Evolutionary conservation across 192 early-diverging fungal species (phyloP).

Genomic region (Coemansia sp.): DNA sequence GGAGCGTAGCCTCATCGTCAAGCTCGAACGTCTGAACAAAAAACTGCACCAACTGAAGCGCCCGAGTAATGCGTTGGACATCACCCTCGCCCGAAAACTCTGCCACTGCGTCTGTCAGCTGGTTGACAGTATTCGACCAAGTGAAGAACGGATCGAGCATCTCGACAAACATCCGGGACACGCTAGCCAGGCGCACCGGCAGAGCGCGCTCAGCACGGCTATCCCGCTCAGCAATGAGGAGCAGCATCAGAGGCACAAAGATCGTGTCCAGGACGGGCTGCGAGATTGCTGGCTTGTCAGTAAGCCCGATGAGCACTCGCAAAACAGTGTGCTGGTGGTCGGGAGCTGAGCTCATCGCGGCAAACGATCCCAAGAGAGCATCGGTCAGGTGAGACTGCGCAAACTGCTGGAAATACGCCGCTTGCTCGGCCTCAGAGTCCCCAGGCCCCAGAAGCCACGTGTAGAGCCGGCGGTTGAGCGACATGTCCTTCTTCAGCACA

Average conservation of each 20-base stretch:
- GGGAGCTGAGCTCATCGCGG: conserved; percentile 18
- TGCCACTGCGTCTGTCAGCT: conserved; percentile 52
- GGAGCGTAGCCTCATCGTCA: conserved; percentile 78
- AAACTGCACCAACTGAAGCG: conserved; percentile 66
- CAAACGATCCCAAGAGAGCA: conserved; percentile 61
- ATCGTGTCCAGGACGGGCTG: conserved; percentile 69
- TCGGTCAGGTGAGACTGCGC: conserved; percentile 55
- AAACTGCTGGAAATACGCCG: conserved; percentile 55
- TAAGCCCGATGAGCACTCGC: conserved; percentile 78
- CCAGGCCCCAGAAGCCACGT: conserved; percentile 77
- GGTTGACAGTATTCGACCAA: conserved; percentile 68
- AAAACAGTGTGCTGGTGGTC: conserved; percentile 59
- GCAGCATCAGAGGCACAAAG: conserved; percentile 69
- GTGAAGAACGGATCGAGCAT: conserved; percentile 85
- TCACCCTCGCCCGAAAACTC: not conserved
- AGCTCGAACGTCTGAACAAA: conserved; percentile 72
- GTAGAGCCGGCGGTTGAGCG: conserved; percentile 88
- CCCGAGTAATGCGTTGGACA: conserved; percentile 15
- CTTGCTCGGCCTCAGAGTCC: conserved; percentile 53
- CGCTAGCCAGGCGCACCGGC: conserved; percentile 65
- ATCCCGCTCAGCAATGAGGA: conserved; percentile 58
- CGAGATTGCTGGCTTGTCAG: conserved; percentile 83
- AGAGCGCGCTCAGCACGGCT: conserved; percentile 11
- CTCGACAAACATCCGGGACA: conserved; percentile 86
- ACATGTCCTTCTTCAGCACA: conserved; percentile 89